A percentile compares a stretch with the other conserved stretches of the same genome.
phyloP scores from a whole-genome alignment of 2,329 filamentous ascomycete species.

The Furcasterigmium sp. region DNA sequence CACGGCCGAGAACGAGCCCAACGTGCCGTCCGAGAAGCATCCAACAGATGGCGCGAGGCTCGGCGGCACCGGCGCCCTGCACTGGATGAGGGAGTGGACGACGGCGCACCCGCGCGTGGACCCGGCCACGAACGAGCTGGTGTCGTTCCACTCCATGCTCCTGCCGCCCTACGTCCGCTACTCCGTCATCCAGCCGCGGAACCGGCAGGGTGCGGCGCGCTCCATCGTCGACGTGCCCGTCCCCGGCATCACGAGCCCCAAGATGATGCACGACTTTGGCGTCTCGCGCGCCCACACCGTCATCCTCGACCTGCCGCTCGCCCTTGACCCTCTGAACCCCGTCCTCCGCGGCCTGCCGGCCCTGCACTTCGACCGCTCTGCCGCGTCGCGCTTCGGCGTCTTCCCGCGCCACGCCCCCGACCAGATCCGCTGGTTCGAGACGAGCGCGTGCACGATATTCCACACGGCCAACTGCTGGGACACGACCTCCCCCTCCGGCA shows the following conservation, averaged over 20 bases:
- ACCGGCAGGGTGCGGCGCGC: slow-evolving; percentile 18
- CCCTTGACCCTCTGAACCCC: slow-evolving; percentile 59
- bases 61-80: slow-evolving; percentile 48
- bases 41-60: too few relatives aligned
- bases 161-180: slow-evolving; percentile 62
- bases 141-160: slow-evolving; percentile 64
- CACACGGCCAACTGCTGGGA: slow-evolving; percentile 72
- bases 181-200: slow-evolving; percentile 34
- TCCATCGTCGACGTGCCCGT: slow-evolving; percentile 46
- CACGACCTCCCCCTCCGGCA: slow-evolving; percentile 35
- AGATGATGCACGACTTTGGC: slow-evolving; percentile 75
- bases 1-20: slow-evolving; percentile 43
- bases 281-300: slow-evolving; percentile 58
- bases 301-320: slow-evolving; percentile 65
- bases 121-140: slow-evolving; percentile 56
- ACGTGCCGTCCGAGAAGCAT: slow-evolving; percentile 13
- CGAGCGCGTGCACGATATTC: slow-evolving; percentile 63
- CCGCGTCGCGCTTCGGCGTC: slow-evolving; percentile 58
- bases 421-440: slow-evolving; percentile 61
- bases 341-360: slow-evolving; percentile 49
- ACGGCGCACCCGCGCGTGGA: slow-evolving; percentile 67
- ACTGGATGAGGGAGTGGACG: slow-evolving; percentile 66
- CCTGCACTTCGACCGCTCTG: slow-evolving; percentile 53
- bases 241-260: slow-evolving; percentile 56
- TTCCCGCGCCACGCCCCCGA: slow-evolving; percentile 58